Percentiles rank a stretch among this genome's conserved stretches.
These are phyloP conservation scores for Dalbergia cultrata DNA, from an alignment of 306 rosid species.

Conservation along the genomic window DNA sequence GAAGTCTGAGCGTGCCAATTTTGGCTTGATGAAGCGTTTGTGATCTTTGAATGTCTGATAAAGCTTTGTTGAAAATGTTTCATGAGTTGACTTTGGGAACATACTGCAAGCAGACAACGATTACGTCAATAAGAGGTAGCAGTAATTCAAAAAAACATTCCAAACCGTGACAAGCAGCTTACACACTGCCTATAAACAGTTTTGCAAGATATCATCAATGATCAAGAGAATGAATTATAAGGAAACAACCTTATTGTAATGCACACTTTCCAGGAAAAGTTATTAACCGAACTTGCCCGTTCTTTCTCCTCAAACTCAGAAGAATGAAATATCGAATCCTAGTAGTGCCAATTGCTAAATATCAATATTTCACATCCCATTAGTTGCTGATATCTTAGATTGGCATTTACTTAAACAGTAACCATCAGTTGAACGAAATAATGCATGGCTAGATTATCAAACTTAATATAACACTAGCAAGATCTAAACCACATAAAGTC, in stretches of 20 bases:
- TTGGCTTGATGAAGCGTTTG: slow-evolving; percentile 93
- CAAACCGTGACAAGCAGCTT: not conserved
- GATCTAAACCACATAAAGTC: slow-evolving; percentile 23
- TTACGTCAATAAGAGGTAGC: slow-evolving; percentile 27
- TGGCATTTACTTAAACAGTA: slow-evolving; percentile 1
- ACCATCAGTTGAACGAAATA: slow-evolving; percentile 33
- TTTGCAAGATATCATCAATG: slow-evolving; percentile 39
- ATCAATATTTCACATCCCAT: slow-evolving; percentile 35
- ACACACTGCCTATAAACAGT: slow-evolving; percentile 29
- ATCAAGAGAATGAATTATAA: slow-evolving; percentile 35
- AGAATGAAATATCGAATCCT: slow-evolving; percentile 37
- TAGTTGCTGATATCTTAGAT: slow-evolving; percentile 31
- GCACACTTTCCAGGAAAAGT: not conserved
- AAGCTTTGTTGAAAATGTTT: slow-evolving; percentile 86
- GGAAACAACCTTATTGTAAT: slow-evolving; percentile 5
- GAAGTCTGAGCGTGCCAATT: slow-evolving; percentile 87
- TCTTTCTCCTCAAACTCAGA: slow-evolving; percentile 35
- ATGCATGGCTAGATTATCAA: slow-evolving; percentile 4
- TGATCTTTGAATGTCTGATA: slow-evolving; percentile 89
- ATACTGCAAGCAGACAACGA: slow-evolving; percentile 63
- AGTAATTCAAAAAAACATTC: not conserved
- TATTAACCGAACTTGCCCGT: slow-evolving; percentile 27
- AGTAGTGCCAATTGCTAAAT: slow-evolving; percentile 5
- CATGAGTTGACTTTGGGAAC: slow-evolving; percentile 95
- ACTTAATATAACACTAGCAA: slow-evolving; percentile 37